A percentile compares a stretch with the other conserved stretches of the same genome.
Conservation (phyloP, 352 stramenopile species). For the Phytopythium ostracodes region DNA sequence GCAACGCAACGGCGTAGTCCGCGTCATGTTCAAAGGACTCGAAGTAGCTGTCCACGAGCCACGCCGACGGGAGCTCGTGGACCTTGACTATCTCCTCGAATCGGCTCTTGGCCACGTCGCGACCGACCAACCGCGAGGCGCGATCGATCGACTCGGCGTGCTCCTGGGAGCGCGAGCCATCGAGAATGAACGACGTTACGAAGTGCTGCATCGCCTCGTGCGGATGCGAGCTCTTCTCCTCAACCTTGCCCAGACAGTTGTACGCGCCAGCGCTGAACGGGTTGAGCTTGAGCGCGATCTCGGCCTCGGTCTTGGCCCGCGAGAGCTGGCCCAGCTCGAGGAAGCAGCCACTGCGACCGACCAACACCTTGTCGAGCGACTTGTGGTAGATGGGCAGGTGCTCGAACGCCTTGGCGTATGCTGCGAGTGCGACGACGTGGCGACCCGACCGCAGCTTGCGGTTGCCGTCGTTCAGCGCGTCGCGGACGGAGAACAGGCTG, state of each 20-base stretch:
- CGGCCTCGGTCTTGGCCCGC: slow-evolving; percentile 34
- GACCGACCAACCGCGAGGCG: slow-evolving; percentile 57
- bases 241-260: slow-evolving; percentile 57
- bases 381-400: slow-evolving; percentile 67
- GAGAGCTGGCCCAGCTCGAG: slow-evolving; percentile 43
- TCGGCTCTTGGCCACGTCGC: slow-evolving; percentile 56
- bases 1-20: slow-evolving; percentile 50
- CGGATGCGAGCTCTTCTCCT: slow-evolving; percentile 43
- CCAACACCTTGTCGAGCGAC: slow-evolving; percentile 47
- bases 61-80: slow-evolving; percentile 69
- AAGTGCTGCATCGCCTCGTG: slow-evolving; percentile 81
- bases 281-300: slow-evolving; percentile 54
- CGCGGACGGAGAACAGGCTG: slow-evolving; percentile 42
- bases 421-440: slow-evolving; percentile 47
- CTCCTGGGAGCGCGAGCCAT: slow-evolving; percentile 67
- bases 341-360: slow-evolving; percentile 59
- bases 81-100: slow-evolving; percentile 69
- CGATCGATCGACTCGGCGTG: slow-evolving; percentile 72
- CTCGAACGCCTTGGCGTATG: slow-evolving; percentile 56
- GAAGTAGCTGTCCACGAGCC: slow-evolving; percentile 85
- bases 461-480: slow-evolving; percentile 55
- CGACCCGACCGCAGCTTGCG: slow-evolving; percentile 43
- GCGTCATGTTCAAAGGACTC: slow-evolving; percentile 78
- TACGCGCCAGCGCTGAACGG: slow-evolving; percentile 70
- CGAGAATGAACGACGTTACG: slow-evolving; percentile 78